Evolutionary conservation across 805 yeast genomes (phyloP).

Genomic region (Saturnispora besseyi): DNA sequence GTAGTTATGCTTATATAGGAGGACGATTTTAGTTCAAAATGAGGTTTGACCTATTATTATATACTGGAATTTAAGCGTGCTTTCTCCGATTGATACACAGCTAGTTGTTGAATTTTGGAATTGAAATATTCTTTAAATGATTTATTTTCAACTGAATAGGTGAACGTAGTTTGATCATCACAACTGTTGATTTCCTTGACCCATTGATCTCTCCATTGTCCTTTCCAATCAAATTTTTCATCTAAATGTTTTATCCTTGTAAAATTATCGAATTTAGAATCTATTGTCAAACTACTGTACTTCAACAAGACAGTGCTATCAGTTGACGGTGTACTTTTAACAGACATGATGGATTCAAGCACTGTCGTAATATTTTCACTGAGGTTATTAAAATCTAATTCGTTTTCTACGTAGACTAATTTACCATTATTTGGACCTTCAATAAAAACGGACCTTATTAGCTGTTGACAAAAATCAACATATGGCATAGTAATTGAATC

Average conservation of each 20-base stretch:
- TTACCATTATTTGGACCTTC: neutral
- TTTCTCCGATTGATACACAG: neutral
- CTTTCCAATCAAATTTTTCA: constrained; percentile 5
- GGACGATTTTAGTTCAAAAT: neutral
- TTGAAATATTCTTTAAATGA: neutral
- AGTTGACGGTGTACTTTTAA: neutral
- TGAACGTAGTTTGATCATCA: neutral
- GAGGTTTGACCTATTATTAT: neutral
- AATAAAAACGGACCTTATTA: constrained; percentile 15
- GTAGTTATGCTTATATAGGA: neutral
- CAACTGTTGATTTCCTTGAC: neutral
- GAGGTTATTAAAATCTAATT: neutral
- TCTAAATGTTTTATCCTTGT: constrained; percentile 1
- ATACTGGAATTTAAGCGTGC: neutral
- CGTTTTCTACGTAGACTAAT: neutral
- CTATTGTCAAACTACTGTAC: constrained; percentile 5
- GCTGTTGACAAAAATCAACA: constrained; percentile 23
- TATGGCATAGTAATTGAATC: constrained; percentile 13
- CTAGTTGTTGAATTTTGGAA: neutral
- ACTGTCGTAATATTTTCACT: too few relatives aligned
- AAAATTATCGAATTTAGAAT: constrained; percentile 1
- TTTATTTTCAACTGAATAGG: neutral
- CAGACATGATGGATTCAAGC: neutral
- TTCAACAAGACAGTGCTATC: neutral
- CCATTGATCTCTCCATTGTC: neutral